These are phyloP conservation scores for Penstemon barbatus DNA, from an alignment of 257 asterid genomes.

Conservation along the genomic window DNA sequence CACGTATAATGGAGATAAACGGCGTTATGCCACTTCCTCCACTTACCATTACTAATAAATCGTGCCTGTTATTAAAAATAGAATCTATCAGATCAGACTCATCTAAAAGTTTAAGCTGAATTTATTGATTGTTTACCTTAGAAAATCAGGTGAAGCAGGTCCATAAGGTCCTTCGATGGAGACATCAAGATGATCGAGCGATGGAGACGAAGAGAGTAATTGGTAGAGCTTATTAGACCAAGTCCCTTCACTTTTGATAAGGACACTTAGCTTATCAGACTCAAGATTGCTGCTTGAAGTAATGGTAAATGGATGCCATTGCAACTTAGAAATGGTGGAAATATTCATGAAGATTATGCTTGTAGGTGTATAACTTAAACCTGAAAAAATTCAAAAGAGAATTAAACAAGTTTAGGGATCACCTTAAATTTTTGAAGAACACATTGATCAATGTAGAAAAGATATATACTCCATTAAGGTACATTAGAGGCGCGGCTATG, in stretches of 20 bases:
- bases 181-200: slow-evolving; percentile 52
- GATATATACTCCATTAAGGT: no score
- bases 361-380: slow-evolving; percentile 59
- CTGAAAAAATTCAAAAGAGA: slow-evolving; percentile 32
- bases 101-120: background rate
- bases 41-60: slow-evolving; percentile 69
- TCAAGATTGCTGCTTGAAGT: slow-evolving; percentile 73
- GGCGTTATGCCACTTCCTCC: slow-evolving; percentile 98
- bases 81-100: background rate
- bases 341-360: slow-evolving; percentile 75
- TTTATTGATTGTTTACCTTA: slow-evolving; percentile 42
- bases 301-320: slow-evolving; percentile 93
- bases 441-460: no score
- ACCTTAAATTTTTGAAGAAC: background rate
- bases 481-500: no score
- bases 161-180: slow-evolving; percentile 93
- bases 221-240: slow-evolving; percentile 74
- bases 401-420: background rate
- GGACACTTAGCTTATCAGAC: slow-evolving; percentile 61
- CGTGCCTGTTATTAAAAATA: slow-evolving; percentile 48
- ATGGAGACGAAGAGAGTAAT: slow-evolving; percentile 56
- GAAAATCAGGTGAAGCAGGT: slow-evolving; percentile 64
- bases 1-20: slow-evolving; percentile 77
- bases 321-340: slow-evolving; percentile 73
- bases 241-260: slow-evolving; percentile 69